These are phyloP conservation scores for Pichia sp. DNA, from an alignment of 1,139 yeast genomes.

Conservation along the genomic window DNA sequence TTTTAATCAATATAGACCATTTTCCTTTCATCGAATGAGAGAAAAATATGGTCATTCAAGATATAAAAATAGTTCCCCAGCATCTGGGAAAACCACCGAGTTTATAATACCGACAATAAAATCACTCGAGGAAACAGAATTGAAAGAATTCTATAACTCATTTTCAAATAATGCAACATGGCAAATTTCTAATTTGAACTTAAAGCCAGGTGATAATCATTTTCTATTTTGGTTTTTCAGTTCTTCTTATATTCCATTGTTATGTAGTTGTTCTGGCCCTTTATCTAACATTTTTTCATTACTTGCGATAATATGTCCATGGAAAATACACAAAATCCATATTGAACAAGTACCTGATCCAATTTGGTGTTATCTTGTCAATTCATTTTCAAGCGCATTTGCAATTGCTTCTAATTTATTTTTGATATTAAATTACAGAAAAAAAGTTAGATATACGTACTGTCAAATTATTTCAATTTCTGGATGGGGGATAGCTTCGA, in stretches of 20 bases:
- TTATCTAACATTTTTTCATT: constrained; percentile 66
- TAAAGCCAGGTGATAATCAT: constrained; percentile 41
- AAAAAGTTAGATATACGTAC: constrained; percentile 45
- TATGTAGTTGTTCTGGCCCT: constrained; percentile 75
- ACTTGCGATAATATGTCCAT: constrained; percentile 63
- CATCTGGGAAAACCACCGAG: not conserved
- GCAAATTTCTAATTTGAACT: constrained; percentile 27
- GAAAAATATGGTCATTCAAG: not conserved
- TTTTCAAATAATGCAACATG: constrained; percentile 24
- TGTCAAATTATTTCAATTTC: constrained; percentile 57
- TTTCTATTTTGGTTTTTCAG: constrained; percentile 55
- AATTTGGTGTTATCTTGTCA: constrained; percentile 44
- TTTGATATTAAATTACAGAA: constrained; percentile 60
- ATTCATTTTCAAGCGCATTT: constrained; percentile 52
- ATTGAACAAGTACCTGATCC: constrained; percentile 33
- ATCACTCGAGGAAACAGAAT: constrained; percentile 13
- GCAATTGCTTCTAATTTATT: constrained; percentile 65
- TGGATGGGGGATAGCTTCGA: constrained; percentile 57
- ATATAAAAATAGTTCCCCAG: not conserved
- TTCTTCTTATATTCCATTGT: constrained; percentile 62
- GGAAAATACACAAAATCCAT: constrained; percentile 41
- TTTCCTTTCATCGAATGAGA: no score
- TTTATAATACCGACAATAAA: constrained; percentile 9
- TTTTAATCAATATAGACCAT: no score
- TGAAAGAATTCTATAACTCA: constrained; percentile 20